Conservation (phyloP, 495 filamentous ascomycete species). For the Aspergillus panamensis region DNA sequence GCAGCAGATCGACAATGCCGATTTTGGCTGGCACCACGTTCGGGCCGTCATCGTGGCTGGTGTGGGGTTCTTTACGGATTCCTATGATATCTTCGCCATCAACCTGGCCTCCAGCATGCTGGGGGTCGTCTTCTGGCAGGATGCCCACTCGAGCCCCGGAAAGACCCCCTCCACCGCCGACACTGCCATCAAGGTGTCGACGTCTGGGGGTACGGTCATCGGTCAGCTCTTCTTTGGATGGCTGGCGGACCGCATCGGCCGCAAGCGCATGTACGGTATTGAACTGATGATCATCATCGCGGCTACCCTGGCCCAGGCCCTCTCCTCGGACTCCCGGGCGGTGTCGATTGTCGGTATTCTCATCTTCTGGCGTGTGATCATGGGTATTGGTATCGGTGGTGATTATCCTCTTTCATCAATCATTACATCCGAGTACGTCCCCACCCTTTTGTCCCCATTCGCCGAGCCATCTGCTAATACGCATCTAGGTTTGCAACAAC, state of each 20-base stretch:
- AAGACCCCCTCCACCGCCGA: constrained; percentile 61
- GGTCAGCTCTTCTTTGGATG: constrained; percentile 81
- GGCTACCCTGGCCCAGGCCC: constrained; percentile 72
- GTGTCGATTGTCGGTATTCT: constrained; percentile 73
- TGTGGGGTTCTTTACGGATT: constrained; percentile 81
- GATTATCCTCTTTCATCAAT: constrained; percentile 84
- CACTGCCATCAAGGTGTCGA: constrained; percentile 84
- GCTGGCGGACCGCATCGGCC: constrained; percentile 73
- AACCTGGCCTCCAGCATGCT: constrained; percentile 66
- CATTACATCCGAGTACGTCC: constrained; percentile 71
- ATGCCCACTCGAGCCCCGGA: constrained; percentile 46
- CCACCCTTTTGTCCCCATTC: constrained; percentile 14
- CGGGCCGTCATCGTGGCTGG: constrained; percentile 73
- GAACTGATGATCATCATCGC: constrained; percentile 87
- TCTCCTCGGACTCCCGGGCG: constrained; percentile 59
- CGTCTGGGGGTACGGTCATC: constrained; percentile 81
- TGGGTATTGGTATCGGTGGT: constrained; percentile 80
- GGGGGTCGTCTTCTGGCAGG: constrained; percentile 69
- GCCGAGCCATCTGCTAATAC: too few relatives aligned
- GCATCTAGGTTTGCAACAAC: constrained; percentile 67
- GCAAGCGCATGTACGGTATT: constrained; percentile 83
- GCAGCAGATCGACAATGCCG: constrained; percentile 74
- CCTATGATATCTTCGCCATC: constrained; percentile 78
- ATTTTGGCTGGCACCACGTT: constrained; percentile 76
- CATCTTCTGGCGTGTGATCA: constrained; percentile 86